Conservation (phyloP, 768 basidiomycete species). For the Russula olivacea region DNA sequence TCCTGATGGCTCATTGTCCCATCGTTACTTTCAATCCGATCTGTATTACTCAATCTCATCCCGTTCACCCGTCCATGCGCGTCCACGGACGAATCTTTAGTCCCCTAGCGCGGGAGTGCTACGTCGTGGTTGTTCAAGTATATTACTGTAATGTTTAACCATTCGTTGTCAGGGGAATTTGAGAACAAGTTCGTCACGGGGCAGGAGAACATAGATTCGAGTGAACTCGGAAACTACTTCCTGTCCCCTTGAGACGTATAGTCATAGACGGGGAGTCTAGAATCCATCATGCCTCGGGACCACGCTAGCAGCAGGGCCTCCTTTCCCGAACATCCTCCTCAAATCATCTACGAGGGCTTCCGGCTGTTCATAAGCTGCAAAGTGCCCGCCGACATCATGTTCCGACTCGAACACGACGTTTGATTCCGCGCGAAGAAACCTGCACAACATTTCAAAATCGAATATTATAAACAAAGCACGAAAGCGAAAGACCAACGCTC, state of each 20-base stretch:
- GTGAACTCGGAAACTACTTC: background rate
- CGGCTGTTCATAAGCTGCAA: slow-evolving; percentile 49
- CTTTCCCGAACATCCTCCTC: slow-evolving; percentile 51
- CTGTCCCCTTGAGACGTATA: background rate
- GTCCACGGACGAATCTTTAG: background rate
- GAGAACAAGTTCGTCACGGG: no score
- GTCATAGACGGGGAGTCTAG: background rate
- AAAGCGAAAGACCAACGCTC: slow-evolving; percentile 33
- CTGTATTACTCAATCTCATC: background rate
- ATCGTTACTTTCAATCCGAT: background rate
- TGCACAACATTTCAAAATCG: background rate
- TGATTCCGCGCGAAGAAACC: slow-evolving; percentile 29
- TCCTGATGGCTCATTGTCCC: background rate
- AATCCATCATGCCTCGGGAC: slow-evolving; percentile 32
- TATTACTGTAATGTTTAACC: no score
- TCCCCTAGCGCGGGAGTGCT: background rate
- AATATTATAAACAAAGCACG: background rate
- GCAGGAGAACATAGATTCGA: background rate
- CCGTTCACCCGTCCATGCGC: background rate
- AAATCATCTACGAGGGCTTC: slow-evolving; percentile 45
- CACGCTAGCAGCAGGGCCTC: slow-evolving; percentile 44
- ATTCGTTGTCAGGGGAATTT: no score
- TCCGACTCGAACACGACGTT: slow-evolving; percentile 43
- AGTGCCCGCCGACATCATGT: slow-evolving; percentile 52
- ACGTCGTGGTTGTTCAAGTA: background rate